Evolutionary conservation across 495 filamentous ascomycete genomes (phyloP).

Genomic region (Amniculicola lignicola): DNA sequence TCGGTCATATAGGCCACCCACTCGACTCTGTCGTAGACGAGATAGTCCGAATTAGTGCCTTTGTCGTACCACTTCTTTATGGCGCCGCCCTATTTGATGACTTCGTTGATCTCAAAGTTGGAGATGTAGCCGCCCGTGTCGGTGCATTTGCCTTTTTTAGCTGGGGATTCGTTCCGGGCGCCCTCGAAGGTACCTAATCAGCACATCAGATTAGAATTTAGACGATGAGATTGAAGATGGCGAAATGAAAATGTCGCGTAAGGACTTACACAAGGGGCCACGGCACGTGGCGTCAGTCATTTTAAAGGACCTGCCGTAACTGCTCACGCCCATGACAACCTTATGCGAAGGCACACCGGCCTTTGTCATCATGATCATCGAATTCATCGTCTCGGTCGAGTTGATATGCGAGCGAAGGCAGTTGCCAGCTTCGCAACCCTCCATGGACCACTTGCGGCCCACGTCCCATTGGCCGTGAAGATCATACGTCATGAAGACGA

Average conservation of each 20-base stretch:
- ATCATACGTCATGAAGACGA: conserved; percentile 29
- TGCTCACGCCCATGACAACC: conserved; percentile 43
- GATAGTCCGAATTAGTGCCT: neutral
- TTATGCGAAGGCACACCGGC: conserved; percentile 46
- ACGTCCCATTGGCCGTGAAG: conserved; percentile 39
- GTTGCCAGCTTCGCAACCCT: conserved; percentile 41
- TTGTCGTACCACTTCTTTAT: neutral
- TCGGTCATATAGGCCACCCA: neutral
- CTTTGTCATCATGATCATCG: conserved; percentile 52
- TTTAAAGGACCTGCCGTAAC: conserved; percentile 44
- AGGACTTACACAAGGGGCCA: conserved; percentile 35
- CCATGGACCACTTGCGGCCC: conserved; percentile 18
- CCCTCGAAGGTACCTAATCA: no score
- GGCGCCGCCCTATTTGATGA: neutral
- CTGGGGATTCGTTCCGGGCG: no score
- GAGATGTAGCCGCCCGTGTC: neutral
- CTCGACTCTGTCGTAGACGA: neutral
- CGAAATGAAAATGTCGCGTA: no score
- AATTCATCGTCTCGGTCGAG: conserved; percentile 43
- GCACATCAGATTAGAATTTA: no score
- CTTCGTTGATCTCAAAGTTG: neutral
- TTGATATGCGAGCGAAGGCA: conserved; percentile 49
- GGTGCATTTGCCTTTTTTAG: neutral
- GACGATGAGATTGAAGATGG: no score
- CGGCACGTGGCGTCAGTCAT: conserved; percentile 40